These are phyloP conservation scores for Coemansia sp. DNA, from an alignment of 371 early-diverging fungal species.

Conservation along the genomic window DNA sequence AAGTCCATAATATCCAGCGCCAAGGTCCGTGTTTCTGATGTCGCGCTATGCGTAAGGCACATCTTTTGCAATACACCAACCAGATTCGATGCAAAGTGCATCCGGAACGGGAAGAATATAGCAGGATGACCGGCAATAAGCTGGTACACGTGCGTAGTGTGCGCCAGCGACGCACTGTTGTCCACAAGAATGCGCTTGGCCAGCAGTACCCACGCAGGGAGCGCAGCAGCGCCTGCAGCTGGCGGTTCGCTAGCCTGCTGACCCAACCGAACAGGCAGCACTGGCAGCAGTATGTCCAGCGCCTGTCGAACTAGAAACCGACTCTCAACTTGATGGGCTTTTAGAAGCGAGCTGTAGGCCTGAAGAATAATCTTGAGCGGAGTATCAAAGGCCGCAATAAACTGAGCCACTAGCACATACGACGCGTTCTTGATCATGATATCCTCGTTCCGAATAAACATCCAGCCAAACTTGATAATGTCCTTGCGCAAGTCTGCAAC, in stretches of 20 bases:
- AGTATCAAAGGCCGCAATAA: slow-evolving; percentile 89
- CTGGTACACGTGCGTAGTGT: slow-evolving; percentile 87
- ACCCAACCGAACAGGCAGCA: slow-evolving; percentile 76
- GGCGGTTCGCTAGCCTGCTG: slow-evolving; percentile 37
- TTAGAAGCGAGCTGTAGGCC: slow-evolving; percentile 83
- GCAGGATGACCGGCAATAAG: slow-evolving; percentile 85
- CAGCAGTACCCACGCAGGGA: slow-evolving; percentile 87
- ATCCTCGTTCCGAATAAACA: slow-evolving; percentile 85
- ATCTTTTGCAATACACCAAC: slow-evolving; percentile 81
- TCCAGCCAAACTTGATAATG: slow-evolving; percentile 94
- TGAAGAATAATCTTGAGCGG: slow-evolving; percentile 89
- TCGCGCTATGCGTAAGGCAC: slow-evolving; percentile 79
- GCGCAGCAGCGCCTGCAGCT: slow-evolving; percentile 44
- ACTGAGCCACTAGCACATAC: slow-evolving; percentile 86
- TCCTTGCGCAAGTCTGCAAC: slow-evolving; percentile 85
- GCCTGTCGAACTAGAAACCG: slow-evolving; percentile 87
- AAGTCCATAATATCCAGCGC: slow-evolving; percentile 90
- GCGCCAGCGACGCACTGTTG: slow-evolving; percentile 84
- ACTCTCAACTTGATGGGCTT: slow-evolving; percentile 84
- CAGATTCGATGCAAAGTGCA: slow-evolving; percentile 87
- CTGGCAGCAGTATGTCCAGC: slow-evolving; percentile 87
- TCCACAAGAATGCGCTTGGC: slow-evolving; percentile 86
- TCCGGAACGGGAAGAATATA: slow-evolving; percentile 82
- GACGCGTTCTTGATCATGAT: slow-evolving; percentile 92
- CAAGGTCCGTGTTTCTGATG: slow-evolving; percentile 80